Conservation (phyloP, 202 grass and related monocot species). For the Elaeis oleifera region DNA sequence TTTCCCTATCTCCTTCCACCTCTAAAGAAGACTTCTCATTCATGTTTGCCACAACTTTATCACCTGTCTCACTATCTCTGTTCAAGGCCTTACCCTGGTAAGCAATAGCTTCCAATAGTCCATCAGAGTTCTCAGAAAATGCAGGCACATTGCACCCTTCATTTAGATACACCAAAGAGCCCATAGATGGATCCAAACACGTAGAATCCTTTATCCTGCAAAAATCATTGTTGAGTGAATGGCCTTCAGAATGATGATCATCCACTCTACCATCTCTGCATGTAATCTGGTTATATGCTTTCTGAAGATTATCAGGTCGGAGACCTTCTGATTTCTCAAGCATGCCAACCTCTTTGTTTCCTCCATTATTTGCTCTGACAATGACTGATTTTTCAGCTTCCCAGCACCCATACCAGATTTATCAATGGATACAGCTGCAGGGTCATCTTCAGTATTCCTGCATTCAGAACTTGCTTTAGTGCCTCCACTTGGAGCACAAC, state of each 20-base stretch:
- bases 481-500: neutral
- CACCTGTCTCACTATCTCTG: slow-evolving; percentile 25
- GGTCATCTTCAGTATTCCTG: slow-evolving; percentile 6
- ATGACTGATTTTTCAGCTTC: slow-evolving; percentile 14
- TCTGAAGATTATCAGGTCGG: slow-evolving; percentile 30
- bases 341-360: slow-evolving; percentile 30
- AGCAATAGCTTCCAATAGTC: slow-evolving; percentile 82
- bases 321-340: slow-evolving; percentile 31
- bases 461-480: neutral
- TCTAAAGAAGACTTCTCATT: slow-evolving; percentile 41
- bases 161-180: slow-evolving; percentile 14
- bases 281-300: slow-evolving; percentile 9
- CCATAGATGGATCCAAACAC: slow-evolving; percentile 11
- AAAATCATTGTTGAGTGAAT: slow-evolving; percentile 26
- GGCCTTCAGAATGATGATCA: slow-evolving; percentile 4
- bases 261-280: slow-evolving; percentile 15
- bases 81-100: slow-evolving; percentile 60
- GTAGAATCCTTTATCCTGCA: slow-evolving; percentile 30
- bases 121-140: slow-evolving; percentile 49
- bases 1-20: slow-evolving; percentile 13
- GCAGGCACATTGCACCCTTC: slow-evolving; percentile 24
- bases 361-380: slow-evolving; percentile 32
- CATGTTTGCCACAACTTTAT: slow-evolving; percentile 4
- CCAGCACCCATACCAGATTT: slow-evolving; percentile 12
- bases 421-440: slow-evolving; percentile 13